phyloP scores from a whole-genome alignment of 306 rosid genomes.

The Ziziphus jujuba region DNA sequence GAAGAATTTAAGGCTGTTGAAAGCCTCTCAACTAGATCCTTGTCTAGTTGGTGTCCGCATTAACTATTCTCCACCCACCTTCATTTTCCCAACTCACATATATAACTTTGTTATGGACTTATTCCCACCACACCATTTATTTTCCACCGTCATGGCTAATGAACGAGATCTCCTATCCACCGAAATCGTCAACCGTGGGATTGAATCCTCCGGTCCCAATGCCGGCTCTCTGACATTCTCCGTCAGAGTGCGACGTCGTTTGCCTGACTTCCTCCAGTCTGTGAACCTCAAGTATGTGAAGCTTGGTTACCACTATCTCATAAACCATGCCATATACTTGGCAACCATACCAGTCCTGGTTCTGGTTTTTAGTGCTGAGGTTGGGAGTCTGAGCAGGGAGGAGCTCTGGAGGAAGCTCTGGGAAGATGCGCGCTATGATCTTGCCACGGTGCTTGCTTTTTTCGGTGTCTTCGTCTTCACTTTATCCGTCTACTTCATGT shows the following conservation, averaged over 20 bases:
- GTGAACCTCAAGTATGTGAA: constrained; percentile 96
- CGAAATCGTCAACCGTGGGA: constrained; percentile 87
- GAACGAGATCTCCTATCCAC: constrained; percentile 80
- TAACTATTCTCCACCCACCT: constrained; percentile 58
- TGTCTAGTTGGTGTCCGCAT: constrained; percentile 59
- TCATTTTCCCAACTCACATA: background rate
- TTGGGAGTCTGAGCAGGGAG: constrained; percentile 74
- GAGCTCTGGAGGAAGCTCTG: constrained; percentile 85
- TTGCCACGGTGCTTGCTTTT: constrained; percentile 74
- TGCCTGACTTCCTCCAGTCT: constrained; percentile 89
- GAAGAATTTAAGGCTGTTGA: constrained; percentile 57
- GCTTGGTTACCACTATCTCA: constrained; percentile 83
- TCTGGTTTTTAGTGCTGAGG: constrained; percentile 85
- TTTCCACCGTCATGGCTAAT: constrained; percentile 39
- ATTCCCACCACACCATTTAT: background rate
- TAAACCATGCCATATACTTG: constrained; percentile 84
- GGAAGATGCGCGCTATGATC: constrained; percentile 83
- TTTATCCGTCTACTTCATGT: constrained; percentile 83
- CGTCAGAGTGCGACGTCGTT: constrained; percentile 70
- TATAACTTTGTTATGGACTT: background rate
- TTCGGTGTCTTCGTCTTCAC: constrained; percentile 84
- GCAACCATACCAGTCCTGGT: constrained; percentile 76
- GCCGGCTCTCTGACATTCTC: constrained; percentile 91
- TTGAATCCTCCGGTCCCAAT: constrained; percentile 83
- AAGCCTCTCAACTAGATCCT: constrained; percentile 62